Evolutionary conservation across 2,329 filamentous ascomycete genomes (phyloP).

Genomic region (Alternaria sp.): DNA sequence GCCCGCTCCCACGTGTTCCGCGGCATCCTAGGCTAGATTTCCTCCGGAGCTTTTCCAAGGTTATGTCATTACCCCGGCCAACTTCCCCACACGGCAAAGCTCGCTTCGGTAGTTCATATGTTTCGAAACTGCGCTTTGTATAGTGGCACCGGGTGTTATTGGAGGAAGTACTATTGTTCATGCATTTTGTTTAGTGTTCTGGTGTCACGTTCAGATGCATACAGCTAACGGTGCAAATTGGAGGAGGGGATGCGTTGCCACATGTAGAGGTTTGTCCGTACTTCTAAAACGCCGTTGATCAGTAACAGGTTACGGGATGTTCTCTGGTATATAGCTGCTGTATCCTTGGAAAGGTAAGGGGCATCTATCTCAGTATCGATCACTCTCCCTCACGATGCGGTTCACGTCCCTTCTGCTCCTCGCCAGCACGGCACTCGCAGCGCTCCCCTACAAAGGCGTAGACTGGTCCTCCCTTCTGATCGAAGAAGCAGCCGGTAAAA

Average conservation of each 20-base stretch:
- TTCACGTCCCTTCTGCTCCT: slow-evolving; percentile 28
- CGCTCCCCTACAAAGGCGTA: slow-evolving; percentile 68
- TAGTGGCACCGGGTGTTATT: not conserved
- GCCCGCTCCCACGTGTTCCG: not conserved
- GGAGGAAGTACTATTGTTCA: slow-evolving; percentile 9
- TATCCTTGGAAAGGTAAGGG: not conserved
- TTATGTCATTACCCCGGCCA: not conserved
- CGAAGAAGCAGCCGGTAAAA: slow-evolving; percentile 66
- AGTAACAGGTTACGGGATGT: not conserved
- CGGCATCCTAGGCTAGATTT: not conserved
- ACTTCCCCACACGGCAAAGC: slow-evolving; percentile 1
- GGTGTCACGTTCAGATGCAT: not conserved
- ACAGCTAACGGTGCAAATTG: not conserved
- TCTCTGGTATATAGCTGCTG: not conserved
- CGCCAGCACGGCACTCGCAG: slow-evolving; percentile 43
- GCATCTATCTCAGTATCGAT: not conserved
- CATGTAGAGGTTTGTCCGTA: not conserved
- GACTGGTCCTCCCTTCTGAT: slow-evolving; percentile 73
- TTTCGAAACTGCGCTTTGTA: slow-evolving; percentile 9
- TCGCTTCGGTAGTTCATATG: slow-evolving; percentile 4
- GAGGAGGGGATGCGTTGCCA: slow-evolving; percentile 1
- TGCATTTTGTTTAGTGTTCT: not conserved
- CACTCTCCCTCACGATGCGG: slow-evolving; percentile 30
- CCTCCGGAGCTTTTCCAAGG: not conserved
- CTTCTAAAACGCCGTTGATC: not conserved